These are phyloP conservation scores for Ramularia endophylla DNA, from an alignment of 2,329 filamentous ascomycete species.

Conservation along the genomic window DNA sequence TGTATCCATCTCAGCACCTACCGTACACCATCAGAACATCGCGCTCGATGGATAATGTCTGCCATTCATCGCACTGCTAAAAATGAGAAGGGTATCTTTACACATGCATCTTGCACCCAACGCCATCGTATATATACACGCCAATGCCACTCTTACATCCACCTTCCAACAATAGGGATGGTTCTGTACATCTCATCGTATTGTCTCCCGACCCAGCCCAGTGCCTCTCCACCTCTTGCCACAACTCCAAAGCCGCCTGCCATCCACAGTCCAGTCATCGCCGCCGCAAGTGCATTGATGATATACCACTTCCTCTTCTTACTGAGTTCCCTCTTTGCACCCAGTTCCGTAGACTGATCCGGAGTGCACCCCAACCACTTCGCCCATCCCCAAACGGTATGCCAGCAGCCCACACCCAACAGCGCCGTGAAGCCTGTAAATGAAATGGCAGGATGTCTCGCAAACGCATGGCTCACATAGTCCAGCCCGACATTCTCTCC, in stretches of 20 bases:
- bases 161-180: conserved; percentile 52
- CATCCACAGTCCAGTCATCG: conserved; percentile 66
- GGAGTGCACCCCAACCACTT: conserved; percentile 68
- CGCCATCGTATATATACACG: background rate
- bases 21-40: too few relatives aligned
- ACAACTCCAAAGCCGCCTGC: conserved; percentile 74
- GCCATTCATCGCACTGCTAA: too few relatives aligned
- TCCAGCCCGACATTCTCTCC: conserved; percentile 74
- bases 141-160: conserved; percentile 42
- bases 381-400: conserved; percentile 81
- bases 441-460: conserved; percentile 60
- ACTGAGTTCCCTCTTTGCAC: conserved; percentile 44
- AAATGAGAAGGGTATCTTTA: conserved; percentile 4
- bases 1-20: too few relatives aligned
- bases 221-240: conserved; percentile 60
- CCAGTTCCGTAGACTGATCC: conserved; percentile 45
- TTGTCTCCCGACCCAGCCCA: conserved; percentile 72
- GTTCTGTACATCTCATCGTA: conserved; percentile 69
- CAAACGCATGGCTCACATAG: conserved; percentile 81
- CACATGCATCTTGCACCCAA: background rate
- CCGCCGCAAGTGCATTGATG: conserved; percentile 59
- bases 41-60: too few relatives aligned
- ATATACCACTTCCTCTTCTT: conserved; percentile 63
- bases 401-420: conserved; percentile 61
- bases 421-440: conserved; percentile 64